Percentiles rank a stretch among this genome's conserved stretches.
These are phyloP conservation scores for Erodium maritimum DNA, from an alignment of 345 rosid genomes.

Conservation along the genomic window DNA sequence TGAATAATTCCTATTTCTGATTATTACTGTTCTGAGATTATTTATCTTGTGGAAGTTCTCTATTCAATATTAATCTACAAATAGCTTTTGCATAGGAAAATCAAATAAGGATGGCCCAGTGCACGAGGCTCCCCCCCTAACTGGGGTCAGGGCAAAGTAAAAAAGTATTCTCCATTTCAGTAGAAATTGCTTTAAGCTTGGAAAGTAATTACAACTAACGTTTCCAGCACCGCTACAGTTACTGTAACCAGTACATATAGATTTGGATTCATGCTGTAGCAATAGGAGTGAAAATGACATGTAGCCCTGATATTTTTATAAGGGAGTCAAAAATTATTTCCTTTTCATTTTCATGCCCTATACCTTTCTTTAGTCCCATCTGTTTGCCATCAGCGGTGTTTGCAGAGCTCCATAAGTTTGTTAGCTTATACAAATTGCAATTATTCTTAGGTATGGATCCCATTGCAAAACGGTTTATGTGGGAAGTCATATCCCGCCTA, in stretches of 20 bases:
- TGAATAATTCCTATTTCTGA: neutral
- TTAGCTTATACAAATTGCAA: slow-evolving; percentile 4
- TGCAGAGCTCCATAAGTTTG: slow-evolving; percentile 2
- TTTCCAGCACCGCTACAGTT: neutral
- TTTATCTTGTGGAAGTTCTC: neutral
- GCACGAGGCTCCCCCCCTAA: too few relatives aligned
- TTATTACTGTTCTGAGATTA: neutral
- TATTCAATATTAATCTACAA: neutral
- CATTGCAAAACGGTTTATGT: slow-evolving; percentile 92
- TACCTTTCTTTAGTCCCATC: neutral
- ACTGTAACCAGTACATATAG: neutral
- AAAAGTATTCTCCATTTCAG: neutral
- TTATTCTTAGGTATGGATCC: slow-evolving; percentile 82
- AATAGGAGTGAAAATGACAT: neutral
- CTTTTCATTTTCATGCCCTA: neutral
- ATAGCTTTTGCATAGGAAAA: neutral
- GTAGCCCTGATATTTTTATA: neutral
- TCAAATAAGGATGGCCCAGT: neutral
- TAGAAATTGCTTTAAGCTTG: neutral
- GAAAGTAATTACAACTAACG: neutral
- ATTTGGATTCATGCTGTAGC: neutral
- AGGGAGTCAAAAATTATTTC: neutral
- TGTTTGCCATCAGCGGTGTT: neutral
- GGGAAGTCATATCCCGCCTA: slow-evolving; percentile 93
- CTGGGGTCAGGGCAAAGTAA: neutral